phyloP scores from a whole-genome alignment of 106 monocot species.

The Xerophyta viscosa region DNA sequence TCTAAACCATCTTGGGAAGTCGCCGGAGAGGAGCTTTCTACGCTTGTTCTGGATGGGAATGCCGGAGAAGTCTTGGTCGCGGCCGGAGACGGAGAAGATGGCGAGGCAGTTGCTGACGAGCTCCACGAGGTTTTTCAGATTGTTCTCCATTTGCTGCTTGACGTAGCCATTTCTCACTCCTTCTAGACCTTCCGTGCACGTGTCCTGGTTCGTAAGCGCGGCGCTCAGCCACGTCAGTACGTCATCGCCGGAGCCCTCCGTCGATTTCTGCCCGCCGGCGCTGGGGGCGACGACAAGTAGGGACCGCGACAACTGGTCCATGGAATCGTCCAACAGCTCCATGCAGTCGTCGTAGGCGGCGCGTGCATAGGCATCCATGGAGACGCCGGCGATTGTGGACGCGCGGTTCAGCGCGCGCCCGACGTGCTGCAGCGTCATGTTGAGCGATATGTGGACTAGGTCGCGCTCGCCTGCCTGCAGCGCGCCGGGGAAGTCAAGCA shows the following conservation, averaged over 20 bases:
- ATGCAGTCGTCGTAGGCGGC: constrained; percentile 83
- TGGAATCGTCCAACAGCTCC: constrained; percentile 72
- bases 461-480: constrained; percentile 30
- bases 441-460: constrained; percentile 70
- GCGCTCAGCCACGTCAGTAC: constrained; percentile 90
- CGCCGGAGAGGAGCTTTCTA: constrained; percentile 12
- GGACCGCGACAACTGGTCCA: constrained; percentile 48
- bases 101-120: constrained; percentile 78
- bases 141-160: constrained; percentile 41
- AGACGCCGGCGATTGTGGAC: constrained; percentile 28
- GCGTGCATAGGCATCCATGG: constrained; percentile 34
- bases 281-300: constrained; percentile 30
- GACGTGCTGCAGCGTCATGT: constrained; percentile 68
- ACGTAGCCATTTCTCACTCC: constrained; percentile 30
- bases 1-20: constrained; percentile 62
- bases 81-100: constrained; percentile 48
- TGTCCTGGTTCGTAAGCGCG: constrained; percentile 92
- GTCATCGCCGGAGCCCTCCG: constrained; percentile 41
- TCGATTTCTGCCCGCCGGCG: background rate
- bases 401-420: constrained; percentile 45
- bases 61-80: constrained; percentile 53
- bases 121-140: constrained; percentile 49
- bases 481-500: constrained; percentile 52
- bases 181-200: constrained; percentile 64
- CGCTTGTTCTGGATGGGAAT: constrained; percentile 65